Conservation (phyloP, 2,329 filamentous ascomycete species). For the Corniculantispora saksenae region DNA sequence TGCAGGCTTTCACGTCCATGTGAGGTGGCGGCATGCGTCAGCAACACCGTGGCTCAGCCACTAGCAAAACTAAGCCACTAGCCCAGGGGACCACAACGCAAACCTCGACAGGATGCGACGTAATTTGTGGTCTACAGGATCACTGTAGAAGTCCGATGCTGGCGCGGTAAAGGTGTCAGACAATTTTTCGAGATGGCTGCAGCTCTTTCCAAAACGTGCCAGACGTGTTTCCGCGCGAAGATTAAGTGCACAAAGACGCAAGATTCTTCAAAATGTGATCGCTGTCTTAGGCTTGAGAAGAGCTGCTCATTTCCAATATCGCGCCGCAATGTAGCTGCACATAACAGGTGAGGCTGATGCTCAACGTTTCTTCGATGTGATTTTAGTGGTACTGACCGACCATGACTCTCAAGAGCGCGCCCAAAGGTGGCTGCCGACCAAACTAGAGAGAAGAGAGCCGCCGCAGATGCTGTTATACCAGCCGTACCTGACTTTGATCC, state of each 20-base stretch:
- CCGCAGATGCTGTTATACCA: conserved; percentile 24
- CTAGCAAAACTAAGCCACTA: neutral
- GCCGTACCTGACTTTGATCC: conserved; percentile 20
- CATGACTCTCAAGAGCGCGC: neutral
- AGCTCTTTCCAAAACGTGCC: conserved; percentile 31
- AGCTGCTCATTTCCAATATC: conserved; percentile 34
- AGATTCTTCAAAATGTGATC: conserved; percentile 34
- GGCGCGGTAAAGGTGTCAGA: too few relatives aligned
- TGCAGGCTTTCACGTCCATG: neutral
- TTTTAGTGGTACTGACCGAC: neutral
- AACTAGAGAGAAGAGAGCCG: neutral
- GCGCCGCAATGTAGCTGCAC: conserved; percentile 24
- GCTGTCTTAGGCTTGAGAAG: conserved; percentile 36
- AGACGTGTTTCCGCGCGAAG: conserved; percentile 38
- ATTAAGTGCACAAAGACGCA: conserved; percentile 38
- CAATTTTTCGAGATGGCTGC: too few relatives aligned
- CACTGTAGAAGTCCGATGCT: too few relatives aligned
- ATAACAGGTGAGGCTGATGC: neutral
- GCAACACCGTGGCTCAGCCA: neutral
- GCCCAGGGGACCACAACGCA: neutral
- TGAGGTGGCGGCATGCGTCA: neutral
- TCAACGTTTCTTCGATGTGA: neutral
- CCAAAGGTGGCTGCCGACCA: neutral
- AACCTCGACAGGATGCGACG: neutral
- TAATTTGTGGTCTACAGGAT: neutral